Evolutionary conservation across 768 basidiomycete genomes (phyloP).

Genomic region (Amanita thiersii): DNA sequence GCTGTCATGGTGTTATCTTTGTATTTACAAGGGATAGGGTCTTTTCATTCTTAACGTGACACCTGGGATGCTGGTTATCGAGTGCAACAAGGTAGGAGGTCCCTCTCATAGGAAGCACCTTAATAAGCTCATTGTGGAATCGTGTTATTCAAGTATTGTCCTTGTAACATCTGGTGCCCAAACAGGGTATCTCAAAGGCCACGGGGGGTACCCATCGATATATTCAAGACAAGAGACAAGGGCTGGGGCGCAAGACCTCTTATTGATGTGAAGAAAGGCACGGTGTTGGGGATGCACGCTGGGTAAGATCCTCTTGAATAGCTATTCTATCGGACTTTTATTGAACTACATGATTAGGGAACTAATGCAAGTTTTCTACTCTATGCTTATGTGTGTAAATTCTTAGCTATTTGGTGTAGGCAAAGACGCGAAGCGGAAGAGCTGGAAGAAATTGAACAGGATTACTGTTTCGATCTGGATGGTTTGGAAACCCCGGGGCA

Average conservation of each 20-base stretch:
- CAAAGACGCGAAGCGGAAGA: conserved; percentile 32
- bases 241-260: conserved; percentile 64
- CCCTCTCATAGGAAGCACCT: background rate
- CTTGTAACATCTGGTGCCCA: conserved; percentile 33
- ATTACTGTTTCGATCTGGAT: conserved; percentile 61
- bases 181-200: conserved; percentile 60
- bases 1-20: conserved; percentile 1
- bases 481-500: conserved; percentile 35
- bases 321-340: background rate
- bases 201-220: conserved; percentile 46
- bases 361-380: conserved; percentile 30
- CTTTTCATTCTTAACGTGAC: conserved; percentile 36
- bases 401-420: conserved; percentile 18
- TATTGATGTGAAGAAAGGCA: conserved; percentile 35
- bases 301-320: conserved; percentile 34
- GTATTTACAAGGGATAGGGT: conserved; percentile 26
- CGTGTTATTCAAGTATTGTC: conserved; percentile 28
- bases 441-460: conserved; percentile 25
- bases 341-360: conserved; percentile 20
- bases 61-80: conserved; percentile 45
- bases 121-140: background rate
- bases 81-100: conserved; percentile 51
- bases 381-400: background rate
- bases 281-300: conserved; percentile 60
- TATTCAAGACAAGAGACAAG: conserved; percentile 53